phyloP scores from a whole-genome alignment of 805 yeast species.

The Yamadazyma ubonensis region DNA sequence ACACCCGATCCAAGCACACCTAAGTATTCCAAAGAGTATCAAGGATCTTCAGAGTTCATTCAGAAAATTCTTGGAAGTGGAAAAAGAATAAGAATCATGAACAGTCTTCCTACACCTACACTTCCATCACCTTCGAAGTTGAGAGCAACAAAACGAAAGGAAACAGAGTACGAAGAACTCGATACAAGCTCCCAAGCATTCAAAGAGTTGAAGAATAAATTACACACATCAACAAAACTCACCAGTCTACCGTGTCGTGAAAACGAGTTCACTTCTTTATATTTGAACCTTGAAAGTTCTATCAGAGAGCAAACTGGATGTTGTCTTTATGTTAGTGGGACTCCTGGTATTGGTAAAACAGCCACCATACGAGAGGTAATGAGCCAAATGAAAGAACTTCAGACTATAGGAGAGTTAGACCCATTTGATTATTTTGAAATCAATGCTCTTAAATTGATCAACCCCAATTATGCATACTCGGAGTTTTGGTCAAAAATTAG shows the following conservation, averaged over 20 bases:
- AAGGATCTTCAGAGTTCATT: constrained; percentile 8
- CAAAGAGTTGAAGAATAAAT: constrained; percentile 38
- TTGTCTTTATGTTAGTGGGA: constrained; percentile 89
- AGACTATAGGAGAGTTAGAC: constrained; percentile 25
- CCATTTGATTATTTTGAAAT: constrained; percentile 78
- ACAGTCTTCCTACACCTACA: constrained; percentile 2
- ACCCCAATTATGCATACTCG: constrained; percentile 82
- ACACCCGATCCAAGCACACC: constrained; percentile 1
- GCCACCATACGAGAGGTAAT: constrained; percentile 89
- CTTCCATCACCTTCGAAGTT: constrained; percentile 19
- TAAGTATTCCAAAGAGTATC: constrained; percentile 4
- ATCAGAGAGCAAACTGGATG: constrained; percentile 71
- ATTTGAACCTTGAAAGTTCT: constrained; percentile 66
- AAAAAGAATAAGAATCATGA: constrained; percentile 2
- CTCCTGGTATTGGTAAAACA: constrained; percentile 98
- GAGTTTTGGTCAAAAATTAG: constrained; percentile 74
- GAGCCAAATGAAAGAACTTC: constrained; percentile 52
- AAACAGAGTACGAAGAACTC: constrained; percentile 11
- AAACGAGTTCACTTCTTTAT: constrained; percentile 70
- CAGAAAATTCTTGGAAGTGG: constrained; percentile 5
- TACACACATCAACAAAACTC: constrained; percentile 46
- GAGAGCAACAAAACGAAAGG: constrained; percentile 9
- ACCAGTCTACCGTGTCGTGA: constrained; percentile 81
- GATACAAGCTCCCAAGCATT: constrained; percentile 32
- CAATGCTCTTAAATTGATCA: constrained; percentile 81